Evolutionary conservation across 768 basidiomycete genomes (phyloP).

Genomic region (Suillus tomentosus): DNA sequence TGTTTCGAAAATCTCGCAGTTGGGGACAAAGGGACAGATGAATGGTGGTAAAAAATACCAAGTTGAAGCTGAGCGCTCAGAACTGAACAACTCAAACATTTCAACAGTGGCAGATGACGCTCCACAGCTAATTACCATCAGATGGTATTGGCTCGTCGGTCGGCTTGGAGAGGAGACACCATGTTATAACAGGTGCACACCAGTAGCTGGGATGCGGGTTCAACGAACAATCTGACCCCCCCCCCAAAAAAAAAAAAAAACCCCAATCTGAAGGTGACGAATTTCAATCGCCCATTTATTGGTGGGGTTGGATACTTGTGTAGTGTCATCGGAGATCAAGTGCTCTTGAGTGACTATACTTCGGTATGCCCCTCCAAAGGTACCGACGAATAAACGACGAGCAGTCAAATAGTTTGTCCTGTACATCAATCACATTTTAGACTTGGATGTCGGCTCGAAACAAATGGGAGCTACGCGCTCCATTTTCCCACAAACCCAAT

Average conservation of each 20-base stretch:
- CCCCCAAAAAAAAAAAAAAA: background rate
- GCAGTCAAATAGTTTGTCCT: background rate
- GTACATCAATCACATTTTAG: background rate
- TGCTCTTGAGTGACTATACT: background rate
- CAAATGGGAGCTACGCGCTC: background rate
- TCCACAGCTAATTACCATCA: slow-evolving; percentile 16
- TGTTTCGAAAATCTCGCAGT: slow-evolving; percentile 20
- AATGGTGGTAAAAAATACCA: background rate
- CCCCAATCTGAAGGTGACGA: background rate
- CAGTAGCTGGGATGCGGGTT: background rate
- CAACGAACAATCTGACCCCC: background rate
- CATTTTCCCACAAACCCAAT: background rate
- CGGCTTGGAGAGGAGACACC: slow-evolving; percentile 8
- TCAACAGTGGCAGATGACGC: slow-evolving; percentile 12
- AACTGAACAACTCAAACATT: background rate
- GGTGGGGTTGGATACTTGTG: background rate
- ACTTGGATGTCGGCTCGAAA: background rate
- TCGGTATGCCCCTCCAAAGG: background rate
- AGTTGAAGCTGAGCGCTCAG: background rate
- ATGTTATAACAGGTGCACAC: slow-evolving; percentile 13
- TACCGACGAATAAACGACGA: background rate
- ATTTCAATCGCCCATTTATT: background rate
- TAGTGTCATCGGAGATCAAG: background rate
- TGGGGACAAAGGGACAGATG: slow-evolving; percentile 15
- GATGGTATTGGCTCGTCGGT: slow-evolving; percentile 17